Evolutionary conservation across 345 rosid genomes (phyloP), one percentile per base, ranked within the genome.

Genomic region (Camelina hispida): DNA sequence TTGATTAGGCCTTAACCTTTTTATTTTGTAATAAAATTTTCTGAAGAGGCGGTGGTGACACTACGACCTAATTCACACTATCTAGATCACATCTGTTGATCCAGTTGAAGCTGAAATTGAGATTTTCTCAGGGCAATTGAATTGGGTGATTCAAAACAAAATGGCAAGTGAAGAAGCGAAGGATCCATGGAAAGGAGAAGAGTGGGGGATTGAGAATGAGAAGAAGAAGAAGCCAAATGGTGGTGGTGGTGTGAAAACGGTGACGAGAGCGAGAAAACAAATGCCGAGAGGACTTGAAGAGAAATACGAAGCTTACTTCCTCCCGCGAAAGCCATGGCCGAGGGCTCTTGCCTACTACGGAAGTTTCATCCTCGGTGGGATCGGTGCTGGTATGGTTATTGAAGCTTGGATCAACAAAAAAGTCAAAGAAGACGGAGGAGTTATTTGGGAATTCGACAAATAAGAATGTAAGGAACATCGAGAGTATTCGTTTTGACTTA

Each of bases 321-420:
- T 95, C 60, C 99, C 99, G 37, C 84, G 92, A 6, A 81, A 72
- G 73, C 84, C 96, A 13, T 73, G 82, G 63, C 82, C 94, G 47
- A 60, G 35, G 8, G 83, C 91, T 72, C 61, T 93, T 62, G 92
- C 89, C 67, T 86, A 87, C 72, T 92, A 81, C 46, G 97, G 99
- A 35, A 85, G 96, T 1, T 92, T 87, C 75, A 86, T 92, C 64
- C 89, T 91, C 2, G 93, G 89, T 71, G 98, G 97, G 50, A 74
- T 93, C 60, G 96, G 97, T 66, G 94, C 96, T 43, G 97, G 97
- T 50, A 93, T 93, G 96, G 65, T 88, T 69, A 11, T 92, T 34
- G 97, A 95, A 83, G 66, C 81, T 55, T 92, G 99, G 99, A 90
- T 95, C 75, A 85, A 90, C 82, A 87, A 83, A 80, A 90, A 89